Evolutionary conservation across 352 stramenopile species (phyloP).

Genomic region (Pythium diclinum): DNA sequence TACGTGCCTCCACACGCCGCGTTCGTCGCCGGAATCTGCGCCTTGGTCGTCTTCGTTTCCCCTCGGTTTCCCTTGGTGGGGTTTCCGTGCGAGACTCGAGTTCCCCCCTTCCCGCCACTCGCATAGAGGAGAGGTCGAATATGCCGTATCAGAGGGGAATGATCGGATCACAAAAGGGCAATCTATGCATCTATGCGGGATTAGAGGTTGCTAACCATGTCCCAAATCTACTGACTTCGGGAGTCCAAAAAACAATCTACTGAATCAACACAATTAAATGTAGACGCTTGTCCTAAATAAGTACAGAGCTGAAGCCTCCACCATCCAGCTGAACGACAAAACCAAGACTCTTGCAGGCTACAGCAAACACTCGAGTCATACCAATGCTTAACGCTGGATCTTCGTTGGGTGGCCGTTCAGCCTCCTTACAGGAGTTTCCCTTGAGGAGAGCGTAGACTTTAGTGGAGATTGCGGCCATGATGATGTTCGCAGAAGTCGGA

Average conservation of each 20-base stretch:
- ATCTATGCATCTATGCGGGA: neutral
- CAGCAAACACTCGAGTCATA: too few relatives aligned
- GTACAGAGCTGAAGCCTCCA: too few relatives aligned
- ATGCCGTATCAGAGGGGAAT: conserved; percentile 9
- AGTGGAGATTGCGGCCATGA: neutral
- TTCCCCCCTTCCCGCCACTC: neutral
- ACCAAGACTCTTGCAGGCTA: too few relatives aligned
- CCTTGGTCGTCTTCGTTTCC: conserved; percentile 11
- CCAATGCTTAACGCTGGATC: neutral
- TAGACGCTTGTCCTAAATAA: too few relatives aligned
- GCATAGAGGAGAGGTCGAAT: conserved; percentile 2
- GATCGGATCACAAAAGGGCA: conserved; percentile 1
- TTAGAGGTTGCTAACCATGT: neutral
- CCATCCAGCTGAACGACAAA: neutral
- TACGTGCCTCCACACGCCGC: neutral
- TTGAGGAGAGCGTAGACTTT: neutral
- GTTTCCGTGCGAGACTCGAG: conserved; percentile 1
- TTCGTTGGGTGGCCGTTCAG: neutral
- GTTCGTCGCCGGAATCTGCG: neutral
- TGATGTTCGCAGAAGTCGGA: neutral
- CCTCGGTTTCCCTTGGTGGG: conserved; percentile 11
- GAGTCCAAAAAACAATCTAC: neutral
- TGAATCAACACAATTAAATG: neutral
- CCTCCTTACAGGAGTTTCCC: too few relatives aligned
- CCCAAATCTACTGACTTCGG: neutral